Base-by-base conservation (phyloP, 306 rosid genomes). In the Glycine soja region DNA sequence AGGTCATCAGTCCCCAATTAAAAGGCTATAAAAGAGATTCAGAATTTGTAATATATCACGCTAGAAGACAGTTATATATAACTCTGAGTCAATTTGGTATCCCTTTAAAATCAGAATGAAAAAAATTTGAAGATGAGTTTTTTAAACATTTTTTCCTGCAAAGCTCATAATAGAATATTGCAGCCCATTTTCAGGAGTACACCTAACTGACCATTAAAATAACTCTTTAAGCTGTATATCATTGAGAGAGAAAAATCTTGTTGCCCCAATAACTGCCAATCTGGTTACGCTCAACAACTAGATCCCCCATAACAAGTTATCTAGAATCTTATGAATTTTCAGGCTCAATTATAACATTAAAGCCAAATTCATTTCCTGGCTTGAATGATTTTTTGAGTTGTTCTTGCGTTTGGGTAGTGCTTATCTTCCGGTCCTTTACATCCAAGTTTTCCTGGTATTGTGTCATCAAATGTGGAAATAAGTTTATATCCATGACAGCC, bases 291-390 rank as follows among this genome's bases (percentile, higher is more conserved):
- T 53, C 75, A 76, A 52, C 36, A 14, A 30, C 48, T 52, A 70
- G 75, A 83, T 70, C 24, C 78, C 69, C 64, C 72, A 9, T 47
- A 19, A 58, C 19, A 70, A 71, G 76, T 80, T 61, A 59, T 46
- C 52, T 52, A 24, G 85, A 76, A 46, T 10, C 64, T 77, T 88
- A 79, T 51, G 83, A 74, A 36, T 59, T 78, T 80, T 89, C 86
- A 50, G 89, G 92, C 81, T 91, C 94, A 78, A 94, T 67, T 46
- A 66, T 58, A 42, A 88, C 98, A 82, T 90, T 88, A 61, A 92
- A 91, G 45, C 95, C 93, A 56, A 91, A 92, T 54, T 85, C 90
- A 11, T 77, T 90, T 56, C 97, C 97, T 2, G 94, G 90, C 40
- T 1, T 83, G 82, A 94, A 94, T 54, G 66, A 85, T 24, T 34